phyloP scores from a whole-genome alignment of 331 rosid genomes.

The Pyracantha coccinea region DNA sequence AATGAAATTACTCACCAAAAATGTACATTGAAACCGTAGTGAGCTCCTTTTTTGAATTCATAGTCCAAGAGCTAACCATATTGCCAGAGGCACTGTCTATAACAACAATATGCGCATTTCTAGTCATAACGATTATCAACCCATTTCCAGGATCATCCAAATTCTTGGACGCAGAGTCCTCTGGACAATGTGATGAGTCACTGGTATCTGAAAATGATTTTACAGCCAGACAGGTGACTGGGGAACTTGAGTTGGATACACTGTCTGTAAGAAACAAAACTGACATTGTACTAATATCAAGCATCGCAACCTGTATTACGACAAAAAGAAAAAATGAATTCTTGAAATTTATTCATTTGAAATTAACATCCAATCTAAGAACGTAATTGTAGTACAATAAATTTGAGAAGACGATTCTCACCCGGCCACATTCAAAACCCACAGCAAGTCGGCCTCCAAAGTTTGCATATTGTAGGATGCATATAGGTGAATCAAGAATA shows the following conservation, averaged over 20 bases:
- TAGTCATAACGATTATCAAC: conserved; percentile 40
- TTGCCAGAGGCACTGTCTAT: conserved; percentile 46
- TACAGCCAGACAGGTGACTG: conserved; percentile 45
- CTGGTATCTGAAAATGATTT: conserved; percentile 36
- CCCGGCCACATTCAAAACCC: conserved; percentile 81
- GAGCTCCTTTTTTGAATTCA: conserved; percentile 32
- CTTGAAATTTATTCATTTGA: not conserved
- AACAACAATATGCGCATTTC: conserved; percentile 43
- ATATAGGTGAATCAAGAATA: conserved; percentile 51
- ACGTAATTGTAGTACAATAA: not conserved
- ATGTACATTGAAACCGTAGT: conserved; percentile 57
- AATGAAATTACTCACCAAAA: conserved; percentile 45
- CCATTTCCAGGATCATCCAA: conserved; percentile 34
- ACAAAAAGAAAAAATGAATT: conserved; percentile 10
- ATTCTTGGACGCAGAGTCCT: conserved; percentile 33
- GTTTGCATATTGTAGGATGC: conserved; percentile 47
- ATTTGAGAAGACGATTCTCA: conserved; percentile 22
- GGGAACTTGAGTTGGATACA: conserved; percentile 42
- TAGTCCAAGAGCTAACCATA: conserved; percentile 35
- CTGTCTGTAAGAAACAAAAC: conserved; percentile 52
- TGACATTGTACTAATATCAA: conserved; percentile 52
- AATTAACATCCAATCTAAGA: not conserved
- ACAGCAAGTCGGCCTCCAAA: conserved; percentile 54
- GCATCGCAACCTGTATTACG: conserved; percentile 70
- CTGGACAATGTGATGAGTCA: conserved; percentile 25